These are phyloP conservation scores for Aspergillus eucalypticola DNA, from an alignment of 2,329 filamentous ascomycete genomes.

Conservation along the genomic window DNA sequence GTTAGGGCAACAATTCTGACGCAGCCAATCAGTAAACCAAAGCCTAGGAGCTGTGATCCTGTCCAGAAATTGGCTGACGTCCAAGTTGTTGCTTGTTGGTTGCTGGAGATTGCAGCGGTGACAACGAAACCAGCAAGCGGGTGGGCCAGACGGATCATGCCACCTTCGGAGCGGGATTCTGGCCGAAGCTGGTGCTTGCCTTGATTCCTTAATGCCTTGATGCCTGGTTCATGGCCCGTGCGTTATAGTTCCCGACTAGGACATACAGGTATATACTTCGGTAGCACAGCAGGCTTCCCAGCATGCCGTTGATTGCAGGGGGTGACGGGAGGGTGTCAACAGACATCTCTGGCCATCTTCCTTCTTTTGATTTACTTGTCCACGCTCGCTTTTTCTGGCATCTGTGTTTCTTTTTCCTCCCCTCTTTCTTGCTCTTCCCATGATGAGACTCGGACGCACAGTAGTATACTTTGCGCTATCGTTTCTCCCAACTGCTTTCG, in stretches of 20 bases:
- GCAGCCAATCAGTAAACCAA: background rate
- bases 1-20: background rate
- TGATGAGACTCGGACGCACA: conserved; percentile 30
- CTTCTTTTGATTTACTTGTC: background rate
- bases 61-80: background rate
- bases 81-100: background rate
- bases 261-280: conserved; percentile 9
- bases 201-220: conserved; percentile 2
- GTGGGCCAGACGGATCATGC: conserved; percentile 12
- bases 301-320: conserved; percentile 8
- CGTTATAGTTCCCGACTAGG: background rate
- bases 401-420: background rate
- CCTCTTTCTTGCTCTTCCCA: conserved; percentile 12
- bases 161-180: conserved; percentile 1
- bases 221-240: background rate
- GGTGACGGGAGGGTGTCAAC: background rate
- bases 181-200: conserved; percentile 3
- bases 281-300: background rate
- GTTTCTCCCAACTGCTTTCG: conserved; percentile 47
- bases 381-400: background rate
- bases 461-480: conserved; percentile 39
- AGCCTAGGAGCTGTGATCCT: background rate
- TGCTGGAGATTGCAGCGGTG: background rate
- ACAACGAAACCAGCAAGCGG: background rate
- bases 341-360: background rate